Evolutionary conservation across 352 stramenopile species (phyloP).

Genomic region (Phytophthora ramorum): DNA sequence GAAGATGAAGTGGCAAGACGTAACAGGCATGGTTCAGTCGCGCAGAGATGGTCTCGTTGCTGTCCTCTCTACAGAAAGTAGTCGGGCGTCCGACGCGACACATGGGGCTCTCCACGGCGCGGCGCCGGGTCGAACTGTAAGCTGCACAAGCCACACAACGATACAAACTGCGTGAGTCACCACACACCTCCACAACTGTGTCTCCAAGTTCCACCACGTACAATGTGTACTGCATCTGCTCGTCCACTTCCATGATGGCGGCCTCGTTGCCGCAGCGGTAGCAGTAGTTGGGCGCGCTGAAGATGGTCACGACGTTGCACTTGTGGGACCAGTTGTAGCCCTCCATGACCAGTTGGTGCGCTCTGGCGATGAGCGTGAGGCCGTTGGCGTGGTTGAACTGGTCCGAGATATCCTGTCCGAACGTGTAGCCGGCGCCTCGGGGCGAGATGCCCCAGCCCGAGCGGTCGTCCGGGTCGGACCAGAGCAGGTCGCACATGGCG

Average conservation of each 20-base stretch:
- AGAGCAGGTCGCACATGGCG: constrained; percentile 99
- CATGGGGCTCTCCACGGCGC: constrained; percentile 92
- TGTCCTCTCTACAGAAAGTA: constrained; percentile 93
- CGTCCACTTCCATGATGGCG: constrained; percentile 97
- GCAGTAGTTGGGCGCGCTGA: constrained; percentile 99
- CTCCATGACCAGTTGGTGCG: constrained; percentile 95
- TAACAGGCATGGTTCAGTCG: constrained; percentile 22
- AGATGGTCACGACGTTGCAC: constrained; percentile 98
- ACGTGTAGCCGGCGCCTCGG: constrained; percentile 97
- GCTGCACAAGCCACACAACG: constrained; percentile 37
- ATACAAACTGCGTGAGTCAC: constrained; percentile 23
- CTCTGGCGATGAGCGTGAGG: constrained; percentile 97
- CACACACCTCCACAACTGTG: background rate
- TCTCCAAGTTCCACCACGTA: constrained; percentile 48
- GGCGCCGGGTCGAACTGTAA: constrained; percentile 96
- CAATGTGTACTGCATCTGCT: constrained; percentile 96
- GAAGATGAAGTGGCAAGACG: constrained; percentile 31
- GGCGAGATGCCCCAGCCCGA: constrained; percentile 99
- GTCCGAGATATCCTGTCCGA: constrained; percentile 98
- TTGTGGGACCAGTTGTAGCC: constrained; percentile 94
- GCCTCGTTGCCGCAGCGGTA: constrained; percentile 99
- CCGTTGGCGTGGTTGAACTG: constrained; percentile 98
- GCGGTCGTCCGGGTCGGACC: constrained; percentile 99
- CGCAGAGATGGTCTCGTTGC: constrained; percentile 7
- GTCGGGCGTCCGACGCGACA: constrained; percentile 93